Base-by-base conservation (phyloP, 768 basidiomycete genomes). In the Suillus tomentosus region DNA sequence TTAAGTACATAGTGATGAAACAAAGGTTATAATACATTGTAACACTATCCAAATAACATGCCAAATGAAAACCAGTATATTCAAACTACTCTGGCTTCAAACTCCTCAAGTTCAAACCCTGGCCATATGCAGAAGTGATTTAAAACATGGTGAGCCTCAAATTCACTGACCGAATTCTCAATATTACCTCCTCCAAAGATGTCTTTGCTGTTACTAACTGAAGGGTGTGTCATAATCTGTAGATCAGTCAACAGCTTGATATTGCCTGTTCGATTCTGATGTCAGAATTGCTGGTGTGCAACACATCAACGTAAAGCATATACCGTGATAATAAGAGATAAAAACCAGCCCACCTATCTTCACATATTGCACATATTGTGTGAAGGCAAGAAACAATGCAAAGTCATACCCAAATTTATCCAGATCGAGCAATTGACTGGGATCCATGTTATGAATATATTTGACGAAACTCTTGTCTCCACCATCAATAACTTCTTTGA, bases 321-420 rank as follows among this genome's bases (percentile, higher is more conserved):
- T 40, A 40, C 73, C 73, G 67, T 73, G 72, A 34, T 66, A 70
- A 59, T 75, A 69, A 8, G 72, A 71, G 14, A 75, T 69, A 51
- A 73, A 75, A 0, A 62, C 69, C 17, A 65, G 62, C 48, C 67
- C 69, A 55, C 65, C 61, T 1, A 68, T 71, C 51, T 64, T 64
- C 50, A 45, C 65, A 37, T 69, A 74, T 39, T 72, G 72, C 24
- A 67, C 64, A 53, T 71, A 72, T 27, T 74, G 72, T 0, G 36
- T 54, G 63, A 74, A 74, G 3, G 65, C 40, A 6, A 74, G 62
- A 61, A 74, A 74, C n/a, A 43, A 7, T 7, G 17, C 42, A 6
- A 43, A 43, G 42, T 43, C 17, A 9, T 43, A 43, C 17, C 42
- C 42, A 19, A 0, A 43, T 8, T 43, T 3, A 3, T 40, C 39